Percentiles rank a stretch among this genome's conserved stretches.
Evolutionary conservation across 306 rosid genomes (phyloP).

Genomic region (Quercus wislizeni): DNA sequence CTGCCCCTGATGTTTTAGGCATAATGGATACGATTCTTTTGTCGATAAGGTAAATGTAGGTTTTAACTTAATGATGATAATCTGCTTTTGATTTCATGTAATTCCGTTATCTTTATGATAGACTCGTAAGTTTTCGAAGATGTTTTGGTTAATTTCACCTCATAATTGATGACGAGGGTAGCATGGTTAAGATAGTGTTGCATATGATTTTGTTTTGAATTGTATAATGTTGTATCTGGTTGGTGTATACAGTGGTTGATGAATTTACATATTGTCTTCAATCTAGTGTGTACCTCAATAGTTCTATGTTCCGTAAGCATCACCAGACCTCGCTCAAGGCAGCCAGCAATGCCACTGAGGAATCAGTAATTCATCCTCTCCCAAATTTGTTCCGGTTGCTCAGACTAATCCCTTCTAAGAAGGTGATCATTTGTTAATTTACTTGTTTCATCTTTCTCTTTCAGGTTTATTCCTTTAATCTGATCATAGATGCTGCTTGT

Average conservation of each 20-base stretch:
- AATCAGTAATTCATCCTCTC: constrained; percentile 81
- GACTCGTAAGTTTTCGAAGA: neutral
- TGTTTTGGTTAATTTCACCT: neutral
- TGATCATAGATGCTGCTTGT: neutral
- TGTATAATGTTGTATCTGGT: neutral
- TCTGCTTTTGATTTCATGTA: neutral
- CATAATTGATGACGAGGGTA: neutral
- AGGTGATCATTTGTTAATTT: constrained; percentile 45
- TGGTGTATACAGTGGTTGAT: constrained; percentile 6
- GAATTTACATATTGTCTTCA: constrained; percentile 3
- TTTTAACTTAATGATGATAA: neutral
- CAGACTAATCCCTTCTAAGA: constrained; percentile 69
- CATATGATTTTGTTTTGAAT: neutral
- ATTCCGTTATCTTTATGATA: neutral
- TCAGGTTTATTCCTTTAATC: neutral
- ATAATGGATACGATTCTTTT: constrained; percentile 77
- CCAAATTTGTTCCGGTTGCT: constrained; percentile 79
- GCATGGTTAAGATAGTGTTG: neutral
- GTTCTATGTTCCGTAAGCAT: constrained; percentile 66
- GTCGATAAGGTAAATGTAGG: constrained; percentile 56
- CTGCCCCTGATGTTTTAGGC: constrained; percentile 62
- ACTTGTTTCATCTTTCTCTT: neutral
- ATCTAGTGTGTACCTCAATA: constrained; percentile 68
- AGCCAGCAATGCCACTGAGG: constrained; percentile 60
- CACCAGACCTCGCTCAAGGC: constrained; percentile 68